Evolutionary conservation across 1,284 basidiomycete genomes (phyloP), one percentile per base, ranked within the genome.

Genomic region (Marasmius sp.): DNA sequence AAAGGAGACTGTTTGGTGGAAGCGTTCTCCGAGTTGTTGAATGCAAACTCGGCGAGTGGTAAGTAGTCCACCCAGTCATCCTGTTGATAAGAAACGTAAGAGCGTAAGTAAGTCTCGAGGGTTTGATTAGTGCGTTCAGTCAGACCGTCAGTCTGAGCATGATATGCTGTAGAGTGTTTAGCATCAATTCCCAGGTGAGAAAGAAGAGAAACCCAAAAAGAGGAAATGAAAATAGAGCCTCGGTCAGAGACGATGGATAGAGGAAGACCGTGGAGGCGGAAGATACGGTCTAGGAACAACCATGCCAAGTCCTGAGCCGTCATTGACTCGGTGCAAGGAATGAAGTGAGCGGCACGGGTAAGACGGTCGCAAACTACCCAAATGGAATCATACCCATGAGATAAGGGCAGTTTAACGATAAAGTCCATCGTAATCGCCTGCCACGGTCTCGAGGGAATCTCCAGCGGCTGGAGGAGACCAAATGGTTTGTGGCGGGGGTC

Each of bases 21-120:
- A 1, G 80, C 70, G 78, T 18, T 68, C 62, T 4, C 16, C 9
- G 64, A 47, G 51, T 81, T 82, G 66, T 84, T 83, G 68, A 78
- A 81, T 0, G 71, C 69, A 61, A 84, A 85, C 64, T 81, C 76
- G 0, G 78, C 78, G 6, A 70, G 62, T 0, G 67, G 65, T 3
- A 61, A 47, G 34, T 61, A 61, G 36, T 61, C 47, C 14, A 61
- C 45, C 57, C 60, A 61, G 41, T 61, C 48, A 38, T 61, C 60
- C 41, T 61, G 60, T 49, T 61, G 60, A 37, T 61, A 61, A n/a
- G 60, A 61, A 14, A 27, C 34, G 41, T 61, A 61, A n/a, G 37
- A 41, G 5, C 57, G 55, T 16, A 61, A 34, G 41, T 58, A 61
- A 12, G 41, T 49, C 45, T 61, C 57, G 45, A 58, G 57, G 14